Evolutionary conservation across 176 grass and related monocot species (phyloP).

Genomic region (Ampelocalamus luodianensis): DNA sequence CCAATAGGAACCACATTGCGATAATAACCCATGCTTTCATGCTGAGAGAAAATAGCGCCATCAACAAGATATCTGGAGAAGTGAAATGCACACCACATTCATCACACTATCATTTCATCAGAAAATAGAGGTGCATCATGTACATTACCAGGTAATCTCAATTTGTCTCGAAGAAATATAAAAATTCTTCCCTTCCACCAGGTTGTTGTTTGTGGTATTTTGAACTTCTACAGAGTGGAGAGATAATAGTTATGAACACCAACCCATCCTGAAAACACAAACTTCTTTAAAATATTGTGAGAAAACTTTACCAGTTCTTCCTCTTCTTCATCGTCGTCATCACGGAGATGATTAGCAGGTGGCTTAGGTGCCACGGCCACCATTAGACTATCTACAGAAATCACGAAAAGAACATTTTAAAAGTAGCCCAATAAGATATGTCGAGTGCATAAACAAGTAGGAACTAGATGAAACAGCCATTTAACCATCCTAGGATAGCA

Average conservation of each 20-base stretch:
- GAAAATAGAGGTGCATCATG: neutral
- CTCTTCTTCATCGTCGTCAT: slow-evolving; percentile 48
- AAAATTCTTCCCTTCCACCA: slow-evolving; percentile 78
- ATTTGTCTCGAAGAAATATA: slow-evolving; percentile 76
- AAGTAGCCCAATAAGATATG: neutral
- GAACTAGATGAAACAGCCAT: neutral
- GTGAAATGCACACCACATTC: slow-evolving; percentile 3
- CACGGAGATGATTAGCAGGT: slow-evolving; percentile 60
- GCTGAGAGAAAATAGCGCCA: slow-evolving; percentile 82
- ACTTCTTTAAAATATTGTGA: slow-evolving; percentile 1
- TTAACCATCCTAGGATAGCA: neutral
- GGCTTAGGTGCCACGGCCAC: slow-evolving; percentile 62
- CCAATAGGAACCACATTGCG: slow-evolving; percentile 76
- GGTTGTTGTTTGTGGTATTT: slow-evolving; percentile 61
- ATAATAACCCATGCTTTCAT: slow-evolving; percentile 79
- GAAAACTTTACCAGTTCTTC: slow-evolving; percentile 52
- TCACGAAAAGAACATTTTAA: neutral
- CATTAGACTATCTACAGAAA: slow-evolving; percentile 59
- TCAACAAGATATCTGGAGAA: slow-evolving; percentile 83
- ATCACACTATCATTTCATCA: slow-evolving; percentile 18
- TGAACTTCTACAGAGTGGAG: slow-evolving; percentile 45
- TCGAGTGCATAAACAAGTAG: neutral
- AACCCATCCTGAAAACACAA: slow-evolving; percentile 28
- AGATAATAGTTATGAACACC: slow-evolving; percentile 10
- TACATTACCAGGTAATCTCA: slow-evolving; percentile 80